Percentiles rank a stretch among this genome's conserved stretches.
Conservation (phyloP, 108 stramenopile species). For the Seminavis robusta region DNA sequence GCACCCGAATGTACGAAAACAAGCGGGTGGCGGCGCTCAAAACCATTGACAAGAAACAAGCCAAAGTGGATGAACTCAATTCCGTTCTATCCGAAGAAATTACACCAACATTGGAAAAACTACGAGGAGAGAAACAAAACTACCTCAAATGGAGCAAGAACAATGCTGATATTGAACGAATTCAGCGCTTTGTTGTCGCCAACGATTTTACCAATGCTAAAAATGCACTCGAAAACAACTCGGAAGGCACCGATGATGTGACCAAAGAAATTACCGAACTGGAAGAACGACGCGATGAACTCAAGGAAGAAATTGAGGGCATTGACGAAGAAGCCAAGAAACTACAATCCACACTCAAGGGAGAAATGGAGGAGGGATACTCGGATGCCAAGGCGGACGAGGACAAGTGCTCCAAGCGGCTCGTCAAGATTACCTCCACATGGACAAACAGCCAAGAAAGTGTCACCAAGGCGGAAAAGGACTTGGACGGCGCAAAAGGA, state of each 20-base stretch:
- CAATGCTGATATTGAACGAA: conserved; percentile 92
- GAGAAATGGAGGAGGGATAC: conserved; percentile 56
- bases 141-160: conserved; percentile 95
- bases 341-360: conserved; percentile 59
- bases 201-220: conserved; percentile 75
- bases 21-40: conserved; percentile 93
- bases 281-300: conserved; percentile 36
- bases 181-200: conserved; percentile 93
- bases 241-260: conserved; percentile 60
- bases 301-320: conserved; percentile 42
- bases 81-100: conserved; percentile 93
- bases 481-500: conserved; percentile 59
- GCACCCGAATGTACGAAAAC: conserved; percentile 99
- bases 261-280: conserved; percentile 50
- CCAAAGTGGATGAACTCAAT: conserved; percentile 97
- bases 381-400: conserved; percentile 51
- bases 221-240: conserved; percentile 48
- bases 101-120: conserved; percentile 93
- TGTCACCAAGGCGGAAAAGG: conserved; percentile 59
- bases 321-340: conserved; percentile 45
- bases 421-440: conserved; percentile 87
- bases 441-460: conserved; percentile 75
- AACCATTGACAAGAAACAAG: conserved; percentile 98
- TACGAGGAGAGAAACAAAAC: conserved; percentile 92
- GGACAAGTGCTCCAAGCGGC: conserved; percentile 88